Conservation (phyloP, 257 asterid genomes). For the Hygrophila difformis region DNA sequence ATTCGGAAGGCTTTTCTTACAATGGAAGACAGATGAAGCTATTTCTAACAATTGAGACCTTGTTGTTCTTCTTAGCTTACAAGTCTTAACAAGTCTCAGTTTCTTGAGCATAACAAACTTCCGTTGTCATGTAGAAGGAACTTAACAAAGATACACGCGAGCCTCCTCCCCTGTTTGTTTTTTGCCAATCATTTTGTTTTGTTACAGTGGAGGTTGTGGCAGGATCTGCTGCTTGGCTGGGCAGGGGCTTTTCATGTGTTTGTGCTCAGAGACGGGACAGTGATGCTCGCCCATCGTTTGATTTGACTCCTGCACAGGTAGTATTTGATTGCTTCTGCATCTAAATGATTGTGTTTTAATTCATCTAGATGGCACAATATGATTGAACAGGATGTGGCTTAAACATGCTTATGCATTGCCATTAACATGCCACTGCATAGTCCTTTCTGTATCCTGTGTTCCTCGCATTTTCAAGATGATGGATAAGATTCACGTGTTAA, state of each 20-base stretch:
- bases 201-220: constrained; percentile 77
- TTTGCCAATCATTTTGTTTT: constrained; percentile 24
- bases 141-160: not conserved
- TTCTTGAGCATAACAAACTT: not conserved
- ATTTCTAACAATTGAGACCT: no score
- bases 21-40: no score
- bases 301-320: constrained; percentile 88
- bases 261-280: constrained; percentile 93
- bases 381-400: constrained; percentile 14
- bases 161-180: not conserved
- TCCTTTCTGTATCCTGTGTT: no score
- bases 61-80: no score
- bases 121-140: no score
- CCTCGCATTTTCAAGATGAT: no score
- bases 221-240: constrained; percentile 99
- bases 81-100: no score
- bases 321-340: not conserved
- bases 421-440: constrained; percentile 3
- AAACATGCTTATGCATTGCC: constrained; percentile 9
- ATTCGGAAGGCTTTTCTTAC: no score
- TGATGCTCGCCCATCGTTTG: constrained; percentile 89
- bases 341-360: no score
- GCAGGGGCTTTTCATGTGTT: constrained; percentile 94
- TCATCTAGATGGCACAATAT: not conserved
- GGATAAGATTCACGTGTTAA: no score